A percentile compares a stretch with the other conserved stretches of the same genome.
Evolutionary conservation across 2,329 filamentous ascomycete genomes (phyloP).

Genomic region (Ceratocystis lukuohia): DNA sequence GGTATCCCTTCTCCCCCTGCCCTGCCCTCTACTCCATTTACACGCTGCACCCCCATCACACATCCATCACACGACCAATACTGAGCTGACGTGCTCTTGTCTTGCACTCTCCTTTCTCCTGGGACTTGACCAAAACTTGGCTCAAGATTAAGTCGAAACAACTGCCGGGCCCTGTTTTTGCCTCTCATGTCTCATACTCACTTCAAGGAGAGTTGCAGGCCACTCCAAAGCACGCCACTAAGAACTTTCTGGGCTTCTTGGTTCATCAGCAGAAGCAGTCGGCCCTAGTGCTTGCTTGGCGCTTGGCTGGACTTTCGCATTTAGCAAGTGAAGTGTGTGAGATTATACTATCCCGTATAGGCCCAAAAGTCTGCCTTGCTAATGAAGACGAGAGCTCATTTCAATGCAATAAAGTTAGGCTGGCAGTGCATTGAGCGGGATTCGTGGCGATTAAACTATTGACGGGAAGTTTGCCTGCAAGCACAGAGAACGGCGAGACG

Average conservation of each 20-base stretch:
- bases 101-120: not conserved
- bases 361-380: not conserved
- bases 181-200: not conserved
- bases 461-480: not conserved
- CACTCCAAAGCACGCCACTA: not conserved
- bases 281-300: not conserved
- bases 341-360: not conserved
- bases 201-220: not conserved
- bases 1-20: too few species aligned
- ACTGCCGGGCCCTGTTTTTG: not conserved
- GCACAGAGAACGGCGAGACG: not conserved
- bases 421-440: not conserved
- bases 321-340: not conserved
- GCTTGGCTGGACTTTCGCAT: not conserved
- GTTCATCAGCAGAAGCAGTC: not conserved
- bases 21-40: not conserved
- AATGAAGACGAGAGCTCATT: not conserved
- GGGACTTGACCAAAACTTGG: not conserved
- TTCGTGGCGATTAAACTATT: slow-evolving; percentile 3
- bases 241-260: not conserved
- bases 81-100: not conserved
- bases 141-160: not conserved
- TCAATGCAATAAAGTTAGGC: not conserved
- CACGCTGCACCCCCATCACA: not conserved
- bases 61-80: not conserved